Base-by-base conservation (phyloP, 805 yeast species). In the Candida michaelii region DNA sequence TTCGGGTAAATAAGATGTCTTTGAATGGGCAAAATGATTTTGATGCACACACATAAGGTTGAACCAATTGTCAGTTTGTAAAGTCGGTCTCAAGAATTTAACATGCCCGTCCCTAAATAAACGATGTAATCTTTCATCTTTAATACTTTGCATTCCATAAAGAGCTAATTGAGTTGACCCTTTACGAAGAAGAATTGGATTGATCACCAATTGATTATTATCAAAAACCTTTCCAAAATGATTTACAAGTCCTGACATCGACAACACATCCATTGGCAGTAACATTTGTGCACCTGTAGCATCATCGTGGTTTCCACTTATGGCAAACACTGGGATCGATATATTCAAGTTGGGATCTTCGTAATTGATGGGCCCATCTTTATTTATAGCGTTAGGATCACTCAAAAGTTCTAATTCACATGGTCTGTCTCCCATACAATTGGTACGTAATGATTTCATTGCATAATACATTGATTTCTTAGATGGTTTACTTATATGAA, bases 231-330 rank as follows among this genome's bases (percentile, higher is more conserved):
- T 77, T 1, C 99, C 99, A 62, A 89, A 89, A 65, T 89, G 95
- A 60, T 93, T 93, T 21, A 93, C 65, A 42, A 90, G 65, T 0
- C 98, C 98, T 2, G 88, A 68, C 5, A 85, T 87, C 14, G 87
- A 77, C 10, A 93, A 65, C 3, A 93, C 65, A 61, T 93, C 99
- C 71, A 93, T 70, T 0, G 99, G 96, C 42, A 90, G 82, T 11
- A 93, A 66, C 41, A 87, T 65, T 16, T 84, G 83, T 40, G 81
- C 86, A 1, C 98, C 98, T 0, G 96, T 86, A 3, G 96, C 88
- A 63, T 93, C 98, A 62, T 93, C 99, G 60, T 93, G 99, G 55
- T 93, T 93, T 2, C 99, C 99, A 35, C 91, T 81, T 3, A 93
- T 91, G 5, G 90, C 91, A 69, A 93, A 89, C 7, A 93, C 77